Percentiles rank a stretch among this genome's conserved stretches.
These are phyloP conservation scores for Leccinum incarnatum DNA, from an alignment of 768 basidiomycete genomes.

Conservation along the genomic window DNA sequence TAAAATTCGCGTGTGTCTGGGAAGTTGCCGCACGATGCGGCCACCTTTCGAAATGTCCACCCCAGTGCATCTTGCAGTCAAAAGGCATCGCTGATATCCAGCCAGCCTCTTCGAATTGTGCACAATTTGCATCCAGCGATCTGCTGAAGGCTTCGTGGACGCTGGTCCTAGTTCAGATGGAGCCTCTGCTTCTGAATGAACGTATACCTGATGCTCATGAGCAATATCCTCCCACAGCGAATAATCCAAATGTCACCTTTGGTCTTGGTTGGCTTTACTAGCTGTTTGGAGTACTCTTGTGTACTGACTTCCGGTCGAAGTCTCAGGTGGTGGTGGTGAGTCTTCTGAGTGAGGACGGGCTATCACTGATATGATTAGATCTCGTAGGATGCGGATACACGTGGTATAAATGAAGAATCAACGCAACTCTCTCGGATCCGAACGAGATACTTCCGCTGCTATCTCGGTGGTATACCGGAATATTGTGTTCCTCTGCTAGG, in stretches of 20 bases:
- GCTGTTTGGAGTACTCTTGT: background rate
- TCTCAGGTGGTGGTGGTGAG: background rate
- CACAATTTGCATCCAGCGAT: background rate
- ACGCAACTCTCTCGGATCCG: background rate
- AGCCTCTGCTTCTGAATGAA: background rate
- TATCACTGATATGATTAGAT: conserved; percentile 5
- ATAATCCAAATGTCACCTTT: background rate
- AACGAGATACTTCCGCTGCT: background rate
- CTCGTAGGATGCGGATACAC: background rate
- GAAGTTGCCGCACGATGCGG: background rate
- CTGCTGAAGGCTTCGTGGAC: background rate
- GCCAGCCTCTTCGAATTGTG: background rate
- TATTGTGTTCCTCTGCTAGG: background rate
- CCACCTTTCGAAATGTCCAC: background rate
- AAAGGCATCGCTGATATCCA: no score
- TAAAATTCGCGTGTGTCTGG: background rate
- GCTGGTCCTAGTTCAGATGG: background rate
- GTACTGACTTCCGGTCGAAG: background rate
- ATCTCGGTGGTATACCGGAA: background rate
- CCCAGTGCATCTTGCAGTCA: background rate
- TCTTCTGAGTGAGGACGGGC: no score
- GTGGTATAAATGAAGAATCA: background rate
- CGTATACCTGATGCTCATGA: background rate
- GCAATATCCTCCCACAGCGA: background rate
- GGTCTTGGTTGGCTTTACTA: background rate